Base-by-base conservation (phyloP, 108 stramenopile species). In the Nannochloropsis gaditana region DNA sequence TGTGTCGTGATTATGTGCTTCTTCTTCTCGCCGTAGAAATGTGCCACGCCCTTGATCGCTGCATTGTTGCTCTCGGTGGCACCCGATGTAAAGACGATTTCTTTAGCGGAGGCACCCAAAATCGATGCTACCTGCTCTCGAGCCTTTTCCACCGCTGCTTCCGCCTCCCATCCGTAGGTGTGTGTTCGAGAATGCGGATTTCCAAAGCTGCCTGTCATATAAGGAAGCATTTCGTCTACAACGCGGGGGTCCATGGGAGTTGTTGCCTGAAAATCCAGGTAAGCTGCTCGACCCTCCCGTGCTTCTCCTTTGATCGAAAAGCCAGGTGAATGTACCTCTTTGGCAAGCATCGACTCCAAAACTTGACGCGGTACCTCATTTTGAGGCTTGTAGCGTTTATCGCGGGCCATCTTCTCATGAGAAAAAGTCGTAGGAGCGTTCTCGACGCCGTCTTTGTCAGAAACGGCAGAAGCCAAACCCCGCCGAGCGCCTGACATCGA, bases 131-230 rank as follows among this genome's bases (percentile, higher is more conserved):
- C 91, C 86, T 97, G 94, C 44, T 91, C 92, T 19, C 97, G 92
- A 17, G 97, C 96, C 80, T 44, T 50, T 88, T 98, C 99, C 43
- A 97, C 95, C 44, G 92, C 95, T 9, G 83, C 85, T 91, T 99
- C 99, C 5, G 96, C 90, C 84, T 97, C 96, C 99, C 99, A 99
- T 3, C 99, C 99, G 90, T 94, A 99, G 44, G 92, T 83, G 92
- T 99, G 99, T 19, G 99, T 99, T 11, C 96, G 92, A 21, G 96
- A 97, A 91, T 99, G 99, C 15, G 99, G 97, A 90, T 99, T 99
- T 19, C 99, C 99, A 89, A 92, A 99, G 42, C 91, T 92, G 80
- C 95, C 95, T 21, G 84, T 79, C 94, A 97, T 94, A 87, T 92
- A 97, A 19, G 97, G 96, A 90, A 95, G 93, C 99, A 99, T 99